These are phyloP conservation scores for Suhomyces yuchorum DNA, from an alignment of 1,139 yeast genomes.

Conservation along the genomic window DNA sequence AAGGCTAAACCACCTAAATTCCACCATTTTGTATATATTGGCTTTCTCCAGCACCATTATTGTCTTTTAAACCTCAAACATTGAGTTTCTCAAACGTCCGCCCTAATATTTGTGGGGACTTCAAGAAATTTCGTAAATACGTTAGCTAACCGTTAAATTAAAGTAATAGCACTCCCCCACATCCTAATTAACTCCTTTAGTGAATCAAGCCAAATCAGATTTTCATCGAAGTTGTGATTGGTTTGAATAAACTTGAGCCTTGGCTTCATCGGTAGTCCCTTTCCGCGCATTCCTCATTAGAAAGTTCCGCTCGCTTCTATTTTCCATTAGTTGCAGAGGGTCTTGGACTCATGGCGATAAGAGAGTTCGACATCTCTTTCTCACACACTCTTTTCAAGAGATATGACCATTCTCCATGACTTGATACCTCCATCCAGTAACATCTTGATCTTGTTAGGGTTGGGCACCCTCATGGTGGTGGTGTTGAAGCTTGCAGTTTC, in stretches of 20 bases:
- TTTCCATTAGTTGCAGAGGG: background rate
- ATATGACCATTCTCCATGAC: background rate
- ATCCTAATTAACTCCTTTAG: background rate
- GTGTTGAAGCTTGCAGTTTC: background rate
- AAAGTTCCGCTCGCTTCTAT: background rate
- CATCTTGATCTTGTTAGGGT: background rate
- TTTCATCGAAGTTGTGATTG: background rate
- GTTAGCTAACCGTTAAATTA: too few species aligned
- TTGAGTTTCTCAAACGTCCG: too few species aligned
- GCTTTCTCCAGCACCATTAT: too few species aligned
- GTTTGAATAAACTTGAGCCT: background rate
- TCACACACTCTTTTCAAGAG: background rate
- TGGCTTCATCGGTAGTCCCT: background rate
- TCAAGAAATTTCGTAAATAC: background rate
- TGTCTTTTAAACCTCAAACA: too few species aligned
- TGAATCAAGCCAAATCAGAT: background rate
- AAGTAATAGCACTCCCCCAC: background rate
- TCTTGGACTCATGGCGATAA: background rate
- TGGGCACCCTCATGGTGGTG: background rate
- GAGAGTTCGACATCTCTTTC: background rate
- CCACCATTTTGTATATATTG: too few species aligned
- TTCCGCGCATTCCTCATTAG: background rate
- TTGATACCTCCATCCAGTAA: background rate
- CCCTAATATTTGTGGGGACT: background rate
- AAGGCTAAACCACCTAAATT: too few species aligned